Percentiles rank a stretch among this genome's conserved stretches.
Conservation (phyloP, 345 rosid species). For the Salix udensis region DNA sequence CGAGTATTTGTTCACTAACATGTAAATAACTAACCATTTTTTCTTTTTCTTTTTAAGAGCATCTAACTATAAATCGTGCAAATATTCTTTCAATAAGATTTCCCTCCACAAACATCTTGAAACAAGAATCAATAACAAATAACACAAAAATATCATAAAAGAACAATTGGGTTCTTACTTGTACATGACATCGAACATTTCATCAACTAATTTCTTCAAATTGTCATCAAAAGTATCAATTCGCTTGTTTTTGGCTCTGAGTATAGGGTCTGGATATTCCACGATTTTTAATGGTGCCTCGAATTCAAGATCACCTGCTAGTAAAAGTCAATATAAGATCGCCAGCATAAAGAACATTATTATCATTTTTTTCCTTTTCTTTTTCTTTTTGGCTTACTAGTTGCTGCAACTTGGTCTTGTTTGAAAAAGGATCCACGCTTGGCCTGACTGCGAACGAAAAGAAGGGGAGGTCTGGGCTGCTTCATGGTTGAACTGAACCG, state of each 20-base stretch:
- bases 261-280: slow-evolving; percentile 80
- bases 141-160: neutral
- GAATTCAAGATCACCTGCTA: slow-evolving; percentile 67
- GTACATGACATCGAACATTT: slow-evolving; percentile 93
- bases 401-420: slow-evolving; percentile 15
- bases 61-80: slow-evolving; percentile 2
- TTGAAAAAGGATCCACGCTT: slow-evolving; percentile 18
- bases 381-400: neutral
- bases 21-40: slow-evolving; percentile 6
- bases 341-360: neutral
- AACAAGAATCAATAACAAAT: no score
- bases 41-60: slow-evolving; percentile 8
- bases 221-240: slow-evolving; percentile 68
- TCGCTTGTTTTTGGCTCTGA: slow-evolving; percentile 72
- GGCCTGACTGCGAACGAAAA: slow-evolving; percentile 14
- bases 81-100: neutral
- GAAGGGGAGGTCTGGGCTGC: neutral
- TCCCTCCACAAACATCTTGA: no score
- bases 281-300: slow-evolving; percentile 70
- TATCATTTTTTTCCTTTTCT: neutral
- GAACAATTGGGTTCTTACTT: slow-evolving; percentile 48
- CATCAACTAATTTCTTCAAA: slow-evolving; percentile 70
- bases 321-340: neutral
- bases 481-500: neutral
- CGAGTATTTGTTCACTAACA: slow-evolving; percentile 24